Base-by-base conservation (phyloP, 208 protist species). In the Acanthamoeba culbertsoni region DNA sequence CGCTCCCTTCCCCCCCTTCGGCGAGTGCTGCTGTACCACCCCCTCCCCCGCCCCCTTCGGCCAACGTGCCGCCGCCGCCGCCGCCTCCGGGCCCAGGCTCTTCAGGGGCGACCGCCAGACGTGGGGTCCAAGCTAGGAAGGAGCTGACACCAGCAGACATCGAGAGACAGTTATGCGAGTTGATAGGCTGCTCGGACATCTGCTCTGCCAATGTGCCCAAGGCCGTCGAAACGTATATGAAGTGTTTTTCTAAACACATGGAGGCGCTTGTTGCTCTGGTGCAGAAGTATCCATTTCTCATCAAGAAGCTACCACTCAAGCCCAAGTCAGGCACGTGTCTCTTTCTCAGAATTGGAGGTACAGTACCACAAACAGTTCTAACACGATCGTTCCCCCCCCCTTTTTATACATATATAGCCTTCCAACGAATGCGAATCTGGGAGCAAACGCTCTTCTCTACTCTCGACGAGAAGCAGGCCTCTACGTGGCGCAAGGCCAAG, bases 251-350 rank as follows among this genome's bases (percentile, higher is more conserved):
- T 1, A 77, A 53, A 23, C 86, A 92, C 59, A 77, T 43, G 43
- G 40, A 92, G 26, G 46, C 40, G 28, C 37, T 92, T 42, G 40
- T 57, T 16, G 31, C 10, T 20, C 20, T 92, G 43, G 55, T 71
- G 18, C 43, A 51, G 26, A 37, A n/a, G 18, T 92, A 92, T 33
- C 86, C 86, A 7, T 92, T 92, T 43, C 86, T 92, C 28, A 92
- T 92, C 63, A 90, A 90, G 82, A 90, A 90, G 51, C 82, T 90
- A 20, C 82, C 82, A 10, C 57, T 90, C 37, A 90, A 90, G 82
- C 82, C 82, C 45, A 90, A 90, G 43, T 90, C 82, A 31, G 82
- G 82, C 43, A 90, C 48, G 51, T 53, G 33, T 12, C 65, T 46
- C 23, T 42, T 31, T 18, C 65, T 77, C 65, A 6, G 6, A 6